Conservation (phyloP, 495 filamentous ascomycete species). For the Neurospora africana region DNA sequence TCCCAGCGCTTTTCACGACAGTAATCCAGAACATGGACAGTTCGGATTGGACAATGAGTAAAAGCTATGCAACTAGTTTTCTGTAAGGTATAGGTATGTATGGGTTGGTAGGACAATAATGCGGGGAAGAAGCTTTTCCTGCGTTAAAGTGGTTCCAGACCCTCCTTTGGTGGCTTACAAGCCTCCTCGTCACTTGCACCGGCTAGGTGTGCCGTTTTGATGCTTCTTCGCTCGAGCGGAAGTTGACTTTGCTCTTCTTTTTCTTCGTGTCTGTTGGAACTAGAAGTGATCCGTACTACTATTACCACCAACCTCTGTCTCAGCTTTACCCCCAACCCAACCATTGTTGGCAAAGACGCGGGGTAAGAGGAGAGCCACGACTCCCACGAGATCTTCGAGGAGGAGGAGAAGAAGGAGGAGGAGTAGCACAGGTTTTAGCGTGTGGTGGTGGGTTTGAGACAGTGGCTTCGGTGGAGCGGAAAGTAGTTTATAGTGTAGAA, state of each 20-base stretch:
- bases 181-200: neutral
- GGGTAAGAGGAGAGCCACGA: neutral
- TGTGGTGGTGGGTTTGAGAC: neutral
- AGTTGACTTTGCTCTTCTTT: neutral
- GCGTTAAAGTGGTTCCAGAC: neutral
- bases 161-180: neutral
- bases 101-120: neutral
- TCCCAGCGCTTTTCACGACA: neutral
- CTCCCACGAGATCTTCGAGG: neutral
- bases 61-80: neutral
- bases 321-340: neutral
- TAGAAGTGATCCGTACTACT: neutral
- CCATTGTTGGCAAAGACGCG: neutral
- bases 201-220: neutral
- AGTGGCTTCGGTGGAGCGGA: neutral
- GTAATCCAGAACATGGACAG: neutral
- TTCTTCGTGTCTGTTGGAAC: neutral
- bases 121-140: neutral
- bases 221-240: constrained; percentile 10
- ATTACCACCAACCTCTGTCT: neutral
- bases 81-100: neutral
- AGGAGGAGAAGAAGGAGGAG: neutral
- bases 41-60: neutral
- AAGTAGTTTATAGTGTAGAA: neutral
- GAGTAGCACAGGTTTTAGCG: neutral